These are phyloP conservation scores for Suillus decipiens DNA, from an alignment of 768 basidiomycete genomes.

Conservation along the genomic window DNA sequence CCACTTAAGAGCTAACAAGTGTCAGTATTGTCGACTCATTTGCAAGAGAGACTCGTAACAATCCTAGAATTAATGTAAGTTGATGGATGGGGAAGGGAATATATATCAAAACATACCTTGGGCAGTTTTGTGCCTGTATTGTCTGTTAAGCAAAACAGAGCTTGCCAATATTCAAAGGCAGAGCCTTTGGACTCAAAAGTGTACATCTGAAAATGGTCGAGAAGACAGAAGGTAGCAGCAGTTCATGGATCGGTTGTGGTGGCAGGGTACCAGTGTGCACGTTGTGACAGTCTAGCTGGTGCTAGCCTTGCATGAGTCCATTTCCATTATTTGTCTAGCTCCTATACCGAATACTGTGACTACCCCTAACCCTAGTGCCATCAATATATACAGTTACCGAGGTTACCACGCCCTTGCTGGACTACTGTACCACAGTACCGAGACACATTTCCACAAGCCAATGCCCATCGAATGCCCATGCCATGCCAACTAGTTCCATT, in stretches of 20 bases:
- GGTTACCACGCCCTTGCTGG: no score
- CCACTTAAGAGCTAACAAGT: background rate
- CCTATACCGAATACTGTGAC: no score
- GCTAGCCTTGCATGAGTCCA: no score
- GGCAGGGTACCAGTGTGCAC: background rate
- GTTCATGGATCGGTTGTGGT: slow-evolving; percentile 24
- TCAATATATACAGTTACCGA: no score
- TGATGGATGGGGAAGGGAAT: background rate
- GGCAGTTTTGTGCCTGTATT: slow-evolving; percentile 23
- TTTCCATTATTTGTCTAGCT: no score
- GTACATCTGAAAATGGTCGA: slow-evolving; percentile 28
- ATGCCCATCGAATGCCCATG: no score
- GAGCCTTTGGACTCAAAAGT: slow-evolving; percentile 33
- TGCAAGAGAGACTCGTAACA: background rate
- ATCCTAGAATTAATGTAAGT: background rate
- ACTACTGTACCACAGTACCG: no score
- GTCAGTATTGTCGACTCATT: slow-evolving; percentile 4
- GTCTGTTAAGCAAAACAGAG: slow-evolving; percentile 26
- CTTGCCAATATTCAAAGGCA: slow-evolving; percentile 31
- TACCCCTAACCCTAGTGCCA: no score
- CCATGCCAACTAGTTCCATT: no score
- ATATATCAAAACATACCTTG: background rate
- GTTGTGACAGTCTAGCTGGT: no score
- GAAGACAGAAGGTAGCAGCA: slow-evolving; percentile 27
- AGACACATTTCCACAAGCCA: no score